Evolutionary conservation across 306 rosid genomes (phyloP).

Genomic region (Corylus avellana): DNA sequence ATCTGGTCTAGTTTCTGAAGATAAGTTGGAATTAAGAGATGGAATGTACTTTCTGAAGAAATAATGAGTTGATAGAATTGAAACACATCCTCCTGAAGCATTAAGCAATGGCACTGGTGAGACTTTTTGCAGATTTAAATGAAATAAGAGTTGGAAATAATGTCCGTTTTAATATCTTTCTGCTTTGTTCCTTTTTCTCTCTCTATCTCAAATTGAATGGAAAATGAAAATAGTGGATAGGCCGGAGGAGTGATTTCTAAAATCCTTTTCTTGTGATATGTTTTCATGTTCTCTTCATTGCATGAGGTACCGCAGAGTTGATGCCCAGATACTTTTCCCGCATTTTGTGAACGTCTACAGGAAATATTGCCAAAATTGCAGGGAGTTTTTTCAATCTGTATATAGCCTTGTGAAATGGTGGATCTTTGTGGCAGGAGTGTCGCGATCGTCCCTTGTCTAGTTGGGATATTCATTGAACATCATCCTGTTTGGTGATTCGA

Average conservation of each 20-base stretch:
- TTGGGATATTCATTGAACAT: neutral
- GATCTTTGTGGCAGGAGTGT: neutral
- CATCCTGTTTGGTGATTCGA: neutral
- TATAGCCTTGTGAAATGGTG: neutral
- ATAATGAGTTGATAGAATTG: slow-evolving; percentile 31
- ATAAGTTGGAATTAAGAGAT: slow-evolving; percentile 80
- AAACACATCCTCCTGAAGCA: slow-evolving; percentile 17
- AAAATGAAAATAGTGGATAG: too few species aligned
- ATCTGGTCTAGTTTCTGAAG: slow-evolving; percentile 82
- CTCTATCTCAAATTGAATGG: too few species aligned
- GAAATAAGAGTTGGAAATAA: neutral
- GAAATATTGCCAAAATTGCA: too few species aligned
- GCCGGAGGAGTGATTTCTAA: too few species aligned
- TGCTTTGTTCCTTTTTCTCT: too few species aligned
- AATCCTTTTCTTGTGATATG: too few species aligned
- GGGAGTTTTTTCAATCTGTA: neutral
- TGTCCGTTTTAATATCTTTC: neutral
- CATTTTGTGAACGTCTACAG: neutral
- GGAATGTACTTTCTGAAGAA: slow-evolving; percentile 79
- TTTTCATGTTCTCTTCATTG: neutral
- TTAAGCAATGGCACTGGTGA: slow-evolving; percentile 28
- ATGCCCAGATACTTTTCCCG: neutral
- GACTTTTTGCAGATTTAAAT: slow-evolving; percentile 7
- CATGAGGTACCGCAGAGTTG: neutral
- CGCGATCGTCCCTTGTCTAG: neutral